Base-by-base conservation (phyloP, 2,329 filamentous ascomycete species). In the Lizonia empirigonia region DNA sequence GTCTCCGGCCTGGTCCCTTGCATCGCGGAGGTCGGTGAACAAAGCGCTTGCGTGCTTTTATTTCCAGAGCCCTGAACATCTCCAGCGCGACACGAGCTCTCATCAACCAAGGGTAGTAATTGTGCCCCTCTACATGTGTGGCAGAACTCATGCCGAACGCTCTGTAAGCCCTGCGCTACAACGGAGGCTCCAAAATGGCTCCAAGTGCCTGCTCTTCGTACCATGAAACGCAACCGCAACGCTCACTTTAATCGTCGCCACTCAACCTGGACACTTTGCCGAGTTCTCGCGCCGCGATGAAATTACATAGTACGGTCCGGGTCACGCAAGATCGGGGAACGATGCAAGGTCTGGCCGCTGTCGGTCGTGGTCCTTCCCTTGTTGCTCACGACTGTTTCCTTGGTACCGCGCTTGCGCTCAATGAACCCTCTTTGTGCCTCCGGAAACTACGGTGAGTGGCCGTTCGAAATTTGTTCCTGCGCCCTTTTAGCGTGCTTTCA, bases 131-230 rank as follows among this genome's bases (percentile, higher is more conserved):
- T 27, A 36, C 38, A 20, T 37, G 32, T 27, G 45, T 49, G 46
- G 46, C 46, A 42, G 38, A 37, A 32, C 18, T 9, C 18, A 5
- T 46, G 24, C 39, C 16, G 34, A 37, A 27, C 55, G 40, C 47
- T 53, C 30, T 40, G 40, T 22, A 44, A n/a, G 41, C 48, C 35
- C 27, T 29, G 47, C 38, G 59, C 62, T 63, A 57, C 58, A 57
- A 45, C 52, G 58, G 56, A 61, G 50, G 40, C 47, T 53, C 54
- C 34, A 57, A 48, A 44, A 37, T 24, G 26, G 18, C 23, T 33
- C 44, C 26, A 38, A 15, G 30, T 35, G 15, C n/a, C 29, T 37
- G 10, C 26, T 3, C 18, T 32, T 26, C 27, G 35, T 27, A 30
- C 26, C 35, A 26, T n/a, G 18, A n/a, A 19, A 13, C 32, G 8